Conservation (phyloP, 1,139 yeast genomes). For the Pichia kudriavzevii region DNA sequence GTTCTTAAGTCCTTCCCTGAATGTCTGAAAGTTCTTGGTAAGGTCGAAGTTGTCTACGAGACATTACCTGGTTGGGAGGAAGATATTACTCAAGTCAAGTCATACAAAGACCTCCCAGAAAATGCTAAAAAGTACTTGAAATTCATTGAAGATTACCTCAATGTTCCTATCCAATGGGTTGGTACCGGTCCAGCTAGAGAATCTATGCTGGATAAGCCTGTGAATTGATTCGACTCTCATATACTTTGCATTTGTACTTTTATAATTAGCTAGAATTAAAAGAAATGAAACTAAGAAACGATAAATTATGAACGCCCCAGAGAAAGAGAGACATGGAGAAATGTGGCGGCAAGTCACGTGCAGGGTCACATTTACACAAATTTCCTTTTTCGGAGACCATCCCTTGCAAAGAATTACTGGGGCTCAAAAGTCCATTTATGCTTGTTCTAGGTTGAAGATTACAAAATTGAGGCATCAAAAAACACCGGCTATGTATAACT, state of each 20-base stretch:
- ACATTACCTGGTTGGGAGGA: constrained; percentile 92
- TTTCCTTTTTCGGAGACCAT: no score
- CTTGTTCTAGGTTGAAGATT: no score
- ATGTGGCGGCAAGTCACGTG: no score
- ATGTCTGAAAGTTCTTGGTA: constrained; percentile 71
- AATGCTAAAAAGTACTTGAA: constrained; percentile 79
- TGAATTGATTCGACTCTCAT: constrained; percentile 1
- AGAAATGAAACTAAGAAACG: no score
- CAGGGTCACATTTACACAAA: neutral
- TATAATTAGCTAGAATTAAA: no score
- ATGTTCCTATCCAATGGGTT: constrained; percentile 89
- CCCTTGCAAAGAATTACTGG: no score
- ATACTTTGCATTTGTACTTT: no score
- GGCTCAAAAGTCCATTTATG: no score
- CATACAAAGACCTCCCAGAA: constrained; percentile 74
- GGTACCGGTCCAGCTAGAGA: constrained; percentile 99
- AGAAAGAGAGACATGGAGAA: no score
- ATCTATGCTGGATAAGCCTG: constrained; percentile 54
- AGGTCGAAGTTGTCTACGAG: constrained; percentile 84
- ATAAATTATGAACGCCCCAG: no score
- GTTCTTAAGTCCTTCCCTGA: constrained; percentile 80
- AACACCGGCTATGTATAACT: no score
- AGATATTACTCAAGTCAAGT: constrained; percentile 66
- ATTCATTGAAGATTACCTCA: constrained; percentile 75
- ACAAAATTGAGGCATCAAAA: neutral